phyloP scores from a whole-genome alignment of 257 asterid species.

The Gentiana dahurica region DNA sequence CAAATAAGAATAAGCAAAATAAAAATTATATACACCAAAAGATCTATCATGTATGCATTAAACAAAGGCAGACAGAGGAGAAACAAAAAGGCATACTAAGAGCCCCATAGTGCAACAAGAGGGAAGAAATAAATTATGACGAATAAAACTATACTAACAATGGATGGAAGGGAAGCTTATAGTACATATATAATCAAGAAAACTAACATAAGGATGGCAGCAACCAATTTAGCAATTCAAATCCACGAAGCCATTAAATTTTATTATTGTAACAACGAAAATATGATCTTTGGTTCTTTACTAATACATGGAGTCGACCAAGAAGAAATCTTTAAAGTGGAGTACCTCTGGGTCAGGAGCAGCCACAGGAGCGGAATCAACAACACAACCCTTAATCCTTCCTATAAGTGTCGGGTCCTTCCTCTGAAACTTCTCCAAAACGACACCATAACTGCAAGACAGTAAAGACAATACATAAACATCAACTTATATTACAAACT shows the following conservation, averaged over 20 bases:
- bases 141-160: no score
- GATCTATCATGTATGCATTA: no score
- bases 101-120: no score
- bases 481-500: not conserved
- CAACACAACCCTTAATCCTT: constrained; percentile 73
- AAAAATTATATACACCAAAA: no score
- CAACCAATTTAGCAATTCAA: not conserved
- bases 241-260: no score
- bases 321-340: constrained; percentile 6
- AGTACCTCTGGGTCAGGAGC: constrained; percentile 82
- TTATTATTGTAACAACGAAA: not conserved
- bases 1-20: no score
- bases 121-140: no score
- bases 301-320: not conserved
- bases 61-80: no score
- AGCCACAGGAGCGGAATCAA: constrained; percentile 94
- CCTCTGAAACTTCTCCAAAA: constrained; percentile 73
- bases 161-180: no score
- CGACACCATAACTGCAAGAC: constrained; percentile 61
- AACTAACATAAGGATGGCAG: not conserved
- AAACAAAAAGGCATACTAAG: no score
- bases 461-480: not conserved
- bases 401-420: constrained; percentile 43
- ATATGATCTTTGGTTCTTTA: no score
- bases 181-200: not conserved